A percentile compares a stretch with the other conserved stretches of the same genome.
Conservation (phyloP, 306 rosid species). For the Ziziphus jujuba region DNA sequence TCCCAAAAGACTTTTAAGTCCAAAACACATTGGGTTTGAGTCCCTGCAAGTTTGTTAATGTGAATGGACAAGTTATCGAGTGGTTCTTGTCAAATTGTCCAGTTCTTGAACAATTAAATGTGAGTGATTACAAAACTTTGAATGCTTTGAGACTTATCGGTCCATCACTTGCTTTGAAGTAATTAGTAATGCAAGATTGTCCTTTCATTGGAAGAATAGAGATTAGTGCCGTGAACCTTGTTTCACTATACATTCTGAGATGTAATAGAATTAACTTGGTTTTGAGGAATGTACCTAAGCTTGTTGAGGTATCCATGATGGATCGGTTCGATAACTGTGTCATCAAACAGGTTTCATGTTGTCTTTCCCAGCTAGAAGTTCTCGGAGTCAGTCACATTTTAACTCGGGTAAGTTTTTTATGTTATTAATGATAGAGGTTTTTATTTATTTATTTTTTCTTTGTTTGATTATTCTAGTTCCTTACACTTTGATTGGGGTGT, state of each 20-base stretch:
- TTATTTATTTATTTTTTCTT: too few relatives aligned
- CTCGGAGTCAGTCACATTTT: too few relatives aligned
- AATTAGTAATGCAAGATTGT: not conserved
- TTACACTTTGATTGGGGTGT: too few relatives aligned
- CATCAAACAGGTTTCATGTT: too few relatives aligned
- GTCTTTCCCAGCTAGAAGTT: too few relatives aligned
- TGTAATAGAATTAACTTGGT: not conserved
- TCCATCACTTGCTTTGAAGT: constrained; percentile 10
- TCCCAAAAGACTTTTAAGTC: not conserved
- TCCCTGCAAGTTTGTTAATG: constrained; percentile 11
- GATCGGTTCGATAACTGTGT: too few relatives aligned
- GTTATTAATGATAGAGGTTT: too few relatives aligned
- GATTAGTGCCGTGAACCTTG: constrained; percentile 4
- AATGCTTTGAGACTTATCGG: constrained; percentile 2
- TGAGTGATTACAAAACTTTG: not conserved
- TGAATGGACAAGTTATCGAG: constrained; percentile 8
- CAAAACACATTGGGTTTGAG: constrained; percentile 17
- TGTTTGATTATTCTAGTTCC: too few relatives aligned
- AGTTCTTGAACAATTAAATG: constrained; percentile 11
- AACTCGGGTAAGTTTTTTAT: too few relatives aligned
- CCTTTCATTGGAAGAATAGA: not conserved
- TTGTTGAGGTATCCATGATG: too few relatives aligned
- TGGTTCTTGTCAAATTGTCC: constrained; percentile 3
- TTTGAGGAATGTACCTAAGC: not conserved
- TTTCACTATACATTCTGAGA: not conserved